These are phyloP conservation scores for Wickerhamiella cacticola DNA, from an alignment of 805 yeast genomes.

Conservation along the genomic window DNA sequence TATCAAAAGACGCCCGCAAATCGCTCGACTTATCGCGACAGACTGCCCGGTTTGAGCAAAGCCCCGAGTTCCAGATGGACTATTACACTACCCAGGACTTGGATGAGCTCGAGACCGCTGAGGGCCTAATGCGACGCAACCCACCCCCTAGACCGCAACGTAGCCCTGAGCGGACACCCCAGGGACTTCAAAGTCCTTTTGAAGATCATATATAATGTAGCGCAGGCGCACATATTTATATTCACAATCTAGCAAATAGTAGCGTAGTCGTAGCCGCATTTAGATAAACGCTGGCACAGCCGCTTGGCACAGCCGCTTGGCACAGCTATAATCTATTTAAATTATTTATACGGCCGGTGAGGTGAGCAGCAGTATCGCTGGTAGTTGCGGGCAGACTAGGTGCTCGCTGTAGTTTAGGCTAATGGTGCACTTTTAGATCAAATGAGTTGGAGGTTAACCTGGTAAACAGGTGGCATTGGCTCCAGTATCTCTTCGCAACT, in stretches of 20 bases:
- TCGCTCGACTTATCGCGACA: constrained; percentile 24
- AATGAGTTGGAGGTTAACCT: no score
- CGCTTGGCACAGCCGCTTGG: neutral
- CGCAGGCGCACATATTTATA: constrained; percentile 4
- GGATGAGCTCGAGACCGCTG: constrained; percentile 28
- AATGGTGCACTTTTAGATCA: no score
- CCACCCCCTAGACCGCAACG: neutral
- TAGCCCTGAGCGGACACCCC: constrained; percentile 10
- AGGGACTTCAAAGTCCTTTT: constrained; percentile 3
- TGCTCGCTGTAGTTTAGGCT: no score
- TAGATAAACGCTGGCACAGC: neutral
- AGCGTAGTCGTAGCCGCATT: no score
- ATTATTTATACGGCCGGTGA: no score
- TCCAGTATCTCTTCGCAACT: no score
- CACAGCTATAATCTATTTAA: no score
- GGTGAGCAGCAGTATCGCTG: no score
- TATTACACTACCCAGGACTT: constrained; percentile 20
- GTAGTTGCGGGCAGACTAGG: no score
- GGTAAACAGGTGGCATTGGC: no score
- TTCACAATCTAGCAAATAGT: no score
- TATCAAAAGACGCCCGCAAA: constrained; percentile 18
- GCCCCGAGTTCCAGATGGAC: constrained; percentile 19
- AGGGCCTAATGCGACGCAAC: constrained; percentile 22
- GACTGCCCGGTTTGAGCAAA: constrained; percentile 23
- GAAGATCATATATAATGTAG: neutral